Percentiles rank a stretch among this genome's conserved stretches.
Evolutionary conservation across 768 basidiomycete species (phyloP).

Genomic region (Hortiboletus flavorubellus): DNA sequence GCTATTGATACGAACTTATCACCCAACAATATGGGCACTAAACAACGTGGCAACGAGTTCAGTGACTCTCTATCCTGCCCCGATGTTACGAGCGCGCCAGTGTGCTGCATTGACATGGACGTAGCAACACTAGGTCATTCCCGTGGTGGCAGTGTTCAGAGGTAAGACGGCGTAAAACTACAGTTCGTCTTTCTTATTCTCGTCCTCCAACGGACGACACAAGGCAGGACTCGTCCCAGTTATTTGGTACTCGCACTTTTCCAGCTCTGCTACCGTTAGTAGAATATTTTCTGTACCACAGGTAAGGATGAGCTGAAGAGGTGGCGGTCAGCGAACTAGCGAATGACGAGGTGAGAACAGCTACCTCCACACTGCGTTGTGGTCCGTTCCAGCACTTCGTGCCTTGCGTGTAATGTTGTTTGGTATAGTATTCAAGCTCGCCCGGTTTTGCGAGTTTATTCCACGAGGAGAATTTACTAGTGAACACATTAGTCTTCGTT

Average conservation of each 20-base stretch:
- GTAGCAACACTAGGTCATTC: background rate
- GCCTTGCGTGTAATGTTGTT: conserved; percentile 80
- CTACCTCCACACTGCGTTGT: conserved; percentile 74
- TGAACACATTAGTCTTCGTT: conserved; percentile 5
- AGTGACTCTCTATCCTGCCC: background rate
- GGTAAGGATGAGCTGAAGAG: conserved; percentile 62
- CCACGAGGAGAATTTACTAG: conserved; percentile 79
- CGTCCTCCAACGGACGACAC: conserved; percentile 49
- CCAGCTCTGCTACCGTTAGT: conserved; percentile 76
- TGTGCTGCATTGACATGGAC: background rate
- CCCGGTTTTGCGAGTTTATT: conserved; percentile 58
- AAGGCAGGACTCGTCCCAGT: conserved; percentile 83
- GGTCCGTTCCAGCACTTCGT: conserved; percentile 98
- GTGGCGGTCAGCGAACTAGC: conserved; percentile 1
- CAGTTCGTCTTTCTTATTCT: conserved; percentile 29
- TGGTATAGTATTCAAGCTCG: conserved; percentile 70
- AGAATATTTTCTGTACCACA: conserved; percentile 88
- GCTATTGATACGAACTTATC: too few relatives aligned
- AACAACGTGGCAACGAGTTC: background rate
- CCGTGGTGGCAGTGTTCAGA: background rate
- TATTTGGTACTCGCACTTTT: conserved; percentile 95
- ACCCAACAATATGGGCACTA: too few relatives aligned
- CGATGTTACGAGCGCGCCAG: background rate
- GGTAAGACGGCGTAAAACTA: conserved; percentile 8
- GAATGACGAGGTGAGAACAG: conserved; percentile 16